Evolutionary conservation across 78 protist genomes (phyloP).

Genomic region (Chrysochromulina parva): DNA sequence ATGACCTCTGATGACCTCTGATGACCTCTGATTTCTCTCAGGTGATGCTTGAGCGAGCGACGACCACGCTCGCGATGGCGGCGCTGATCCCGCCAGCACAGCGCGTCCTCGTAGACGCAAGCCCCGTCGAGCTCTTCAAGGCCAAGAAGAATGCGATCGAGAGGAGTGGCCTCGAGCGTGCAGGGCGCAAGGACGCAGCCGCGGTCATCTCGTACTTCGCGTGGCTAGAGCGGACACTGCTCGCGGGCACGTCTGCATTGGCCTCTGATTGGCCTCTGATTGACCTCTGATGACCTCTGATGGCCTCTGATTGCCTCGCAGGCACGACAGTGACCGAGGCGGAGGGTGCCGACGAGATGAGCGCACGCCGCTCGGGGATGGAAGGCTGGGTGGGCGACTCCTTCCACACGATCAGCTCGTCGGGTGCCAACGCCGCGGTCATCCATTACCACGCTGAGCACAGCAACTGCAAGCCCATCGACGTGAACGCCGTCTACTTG

Average conservation of each 20-base stretch:
- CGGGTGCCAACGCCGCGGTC: constrained; percentile 86
- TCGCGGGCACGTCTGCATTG: neutral
- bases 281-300: no score
- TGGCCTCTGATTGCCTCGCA: no score
- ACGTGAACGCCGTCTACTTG: neutral
- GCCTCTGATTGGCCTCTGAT: no score
- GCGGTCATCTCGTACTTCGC: constrained; percentile 40
- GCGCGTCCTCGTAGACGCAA: neutral
- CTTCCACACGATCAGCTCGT: constrained; percentile 74
- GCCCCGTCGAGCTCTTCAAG: constrained; percentile 41
- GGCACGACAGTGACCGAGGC: neutral
- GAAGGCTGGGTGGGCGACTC: neutral
- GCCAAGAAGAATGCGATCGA: constrained; percentile 81
- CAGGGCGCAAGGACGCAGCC: constrained; percentile 58
- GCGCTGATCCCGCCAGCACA: neutral
- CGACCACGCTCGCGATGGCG: neutral
- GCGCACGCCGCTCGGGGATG: neutral
- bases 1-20: no score
- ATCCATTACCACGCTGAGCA: constrained; percentile 77
- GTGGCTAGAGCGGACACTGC: constrained; percentile 47
- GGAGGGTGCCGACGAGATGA: neutral
- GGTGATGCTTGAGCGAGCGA: neutral
- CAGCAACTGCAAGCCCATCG: constrained; percentile 35
- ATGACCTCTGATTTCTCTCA: no score
- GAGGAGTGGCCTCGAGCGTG: constrained; percentile 58